These are phyloP conservation scores for Geotrichum histeridarum DNA, from an alignment of 1,139 yeast species.

Conservation along the genomic window DNA sequence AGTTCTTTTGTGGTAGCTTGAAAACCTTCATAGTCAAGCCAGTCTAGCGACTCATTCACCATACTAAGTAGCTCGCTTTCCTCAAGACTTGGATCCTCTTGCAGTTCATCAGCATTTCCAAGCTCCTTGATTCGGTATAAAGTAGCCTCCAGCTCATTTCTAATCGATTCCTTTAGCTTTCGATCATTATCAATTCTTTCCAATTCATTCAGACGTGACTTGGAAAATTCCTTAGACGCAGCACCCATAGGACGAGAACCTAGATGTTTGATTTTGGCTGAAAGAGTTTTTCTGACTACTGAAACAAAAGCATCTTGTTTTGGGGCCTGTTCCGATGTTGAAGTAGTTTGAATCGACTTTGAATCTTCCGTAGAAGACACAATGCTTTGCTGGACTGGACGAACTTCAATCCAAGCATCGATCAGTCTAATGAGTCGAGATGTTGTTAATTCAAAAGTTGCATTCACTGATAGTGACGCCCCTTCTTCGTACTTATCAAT, in stretches of 20 bases:
- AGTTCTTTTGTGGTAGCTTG: constrained; percentile 46
- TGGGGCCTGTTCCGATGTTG: neutral
- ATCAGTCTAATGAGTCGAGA: constrained; percentile 31
- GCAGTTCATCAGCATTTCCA: neutral
- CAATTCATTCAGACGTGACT: constrained; percentile 28
- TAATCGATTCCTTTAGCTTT: constrained; percentile 31
- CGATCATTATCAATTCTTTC: constrained; percentile 34
- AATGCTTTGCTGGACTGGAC: constrained; percentile 17
- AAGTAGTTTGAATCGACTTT: constrained; percentile 1
- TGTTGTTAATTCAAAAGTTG: constrained; percentile 23
- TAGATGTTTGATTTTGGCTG: constrained; percentile 22
- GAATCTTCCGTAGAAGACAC: constrained; percentile 5
- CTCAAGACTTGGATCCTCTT: constrained; percentile 1
- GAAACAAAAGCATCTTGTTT: neutral
- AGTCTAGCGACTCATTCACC: constrained; percentile 40
- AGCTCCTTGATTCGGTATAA: constrained; percentile 32
- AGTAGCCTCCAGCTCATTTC: constrained; percentile 36
- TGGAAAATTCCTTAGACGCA: constrained; percentile 30
- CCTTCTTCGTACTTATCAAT: constrained; percentile 26
- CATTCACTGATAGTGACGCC: constrained; percentile 14
- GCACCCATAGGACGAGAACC: constrained; percentile 35
- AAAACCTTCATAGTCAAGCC: constrained; percentile 76
- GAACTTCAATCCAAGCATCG: constrained; percentile 23
- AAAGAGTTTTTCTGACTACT: neutral
- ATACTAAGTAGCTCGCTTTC: constrained; percentile 1